These are phyloP conservation scores for Truncatella angustata DNA, from an alignment of 2,329 filamentous ascomycete species.

Conservation along the genomic window DNA sequence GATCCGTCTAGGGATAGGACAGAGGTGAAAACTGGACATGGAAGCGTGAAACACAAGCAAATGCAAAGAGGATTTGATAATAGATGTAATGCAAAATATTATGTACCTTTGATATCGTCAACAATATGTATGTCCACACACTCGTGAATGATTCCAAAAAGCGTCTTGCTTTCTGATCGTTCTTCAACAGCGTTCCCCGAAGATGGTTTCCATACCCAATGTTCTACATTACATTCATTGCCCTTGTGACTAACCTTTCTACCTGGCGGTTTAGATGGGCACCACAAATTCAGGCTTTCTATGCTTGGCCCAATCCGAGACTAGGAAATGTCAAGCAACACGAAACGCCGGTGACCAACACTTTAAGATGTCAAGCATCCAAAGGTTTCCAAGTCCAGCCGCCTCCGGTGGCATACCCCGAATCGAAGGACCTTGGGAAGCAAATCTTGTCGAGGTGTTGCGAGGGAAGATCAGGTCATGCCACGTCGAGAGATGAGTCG, in stretches of 20 bases:
- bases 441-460: not conserved
- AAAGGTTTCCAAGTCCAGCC: not conserved
- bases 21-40: no score
- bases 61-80: not conserved
- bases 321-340: slow-evolving; percentile 1
- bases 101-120: not conserved
- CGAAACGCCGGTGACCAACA: not conserved
- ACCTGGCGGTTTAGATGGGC: not conserved
- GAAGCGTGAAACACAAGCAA: no score
- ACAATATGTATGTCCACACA: not conserved
- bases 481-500: not conserved
- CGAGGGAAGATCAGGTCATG: not conserved
- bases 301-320: not conserved
- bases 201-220: not conserved
- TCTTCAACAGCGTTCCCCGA: not conserved
- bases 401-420: not conserved
- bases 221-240: not conserved
- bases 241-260: not conserved
- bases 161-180: not conserved
- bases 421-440: no score
- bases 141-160: not conserved
- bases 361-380: not conserved
- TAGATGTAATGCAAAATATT: no score
- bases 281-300: not conserved
- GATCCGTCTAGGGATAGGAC: no score